phyloP scores from a whole-genome alignment of 352 stramenopile species.

The Blastocystis sp. region DNA sequence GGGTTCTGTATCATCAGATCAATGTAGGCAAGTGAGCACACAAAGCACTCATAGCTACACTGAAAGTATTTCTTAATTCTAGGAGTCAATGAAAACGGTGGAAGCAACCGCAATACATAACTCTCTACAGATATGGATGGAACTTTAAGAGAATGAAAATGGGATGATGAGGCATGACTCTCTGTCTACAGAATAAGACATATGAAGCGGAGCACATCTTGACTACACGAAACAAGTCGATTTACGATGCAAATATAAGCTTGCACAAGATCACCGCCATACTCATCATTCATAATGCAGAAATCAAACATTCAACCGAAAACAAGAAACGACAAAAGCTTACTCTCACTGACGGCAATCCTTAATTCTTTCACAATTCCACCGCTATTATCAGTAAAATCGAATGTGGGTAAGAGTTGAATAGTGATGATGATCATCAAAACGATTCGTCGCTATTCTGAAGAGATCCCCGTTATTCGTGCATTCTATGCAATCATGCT shows the following conservation, averaged over 20 bases:
- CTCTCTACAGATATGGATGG: slow-evolving; percentile 30
- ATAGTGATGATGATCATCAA: background rate
- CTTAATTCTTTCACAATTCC: background rate
- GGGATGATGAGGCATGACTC: background rate
- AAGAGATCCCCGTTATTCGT: background rate
- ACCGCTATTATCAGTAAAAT: background rate
- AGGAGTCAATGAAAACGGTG: background rate
- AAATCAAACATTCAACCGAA: background rate
- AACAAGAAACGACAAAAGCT: background rate
- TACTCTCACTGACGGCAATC: background rate
- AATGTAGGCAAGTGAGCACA: background rate
- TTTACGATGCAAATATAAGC: slow-evolving; percentile 40
- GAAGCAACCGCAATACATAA: slow-evolving; percentile 4
- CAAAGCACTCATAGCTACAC: slow-evolving; percentile 37
- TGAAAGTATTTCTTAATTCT: slow-evolving; percentile 45
- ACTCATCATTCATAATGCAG: background rate
- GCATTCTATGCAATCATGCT: too few species aligned
- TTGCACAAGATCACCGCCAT: background rate
- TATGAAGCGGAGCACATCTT: background rate
- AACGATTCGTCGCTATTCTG: background rate
- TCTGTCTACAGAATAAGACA: background rate
- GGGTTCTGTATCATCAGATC: background rate
- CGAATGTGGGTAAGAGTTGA: background rate
- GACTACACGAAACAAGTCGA: background rate
- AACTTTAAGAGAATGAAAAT: background rate